These are phyloP conservation scores for Antitrichia curtipendula DNA, from an alignment of 225 moss, liverwort and hornwort species.

Conservation along the genomic window DNA sequence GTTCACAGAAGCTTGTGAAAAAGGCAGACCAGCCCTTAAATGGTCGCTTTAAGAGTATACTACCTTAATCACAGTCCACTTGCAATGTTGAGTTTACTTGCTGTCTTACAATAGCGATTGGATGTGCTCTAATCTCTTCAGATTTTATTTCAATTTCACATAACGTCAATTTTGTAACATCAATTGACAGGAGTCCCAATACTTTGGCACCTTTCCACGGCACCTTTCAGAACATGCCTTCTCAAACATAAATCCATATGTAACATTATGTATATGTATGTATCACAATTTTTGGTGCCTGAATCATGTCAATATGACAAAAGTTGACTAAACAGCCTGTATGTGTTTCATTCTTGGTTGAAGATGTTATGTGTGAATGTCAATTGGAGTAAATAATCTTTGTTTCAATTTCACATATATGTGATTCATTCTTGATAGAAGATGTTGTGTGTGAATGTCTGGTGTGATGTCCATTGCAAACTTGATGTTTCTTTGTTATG, in stretches of 20 bases:
- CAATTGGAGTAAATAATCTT: not conserved
- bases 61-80: not conserved
- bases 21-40: too few relatives aligned
- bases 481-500: not conserved
- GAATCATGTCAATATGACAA: not conserved
- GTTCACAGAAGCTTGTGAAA: too few relatives aligned
- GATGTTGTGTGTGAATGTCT: not conserved
- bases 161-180: too few relatives aligned
- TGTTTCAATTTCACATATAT: not conserved
- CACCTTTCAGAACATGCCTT: not conserved
- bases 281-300: not conserved
- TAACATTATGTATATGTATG: too few relatives aligned
- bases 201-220: not conserved
- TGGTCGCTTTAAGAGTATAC: too few relatives aligned
- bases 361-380: not conserved
- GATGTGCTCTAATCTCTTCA: too few relatives aligned
- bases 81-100: not conserved
- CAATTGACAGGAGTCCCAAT: not conserved
- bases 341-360: not conserved
- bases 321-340: not conserved
- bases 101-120: not conserved
- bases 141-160: not conserved
- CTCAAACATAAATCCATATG: not conserved
- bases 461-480: too few relatives aligned
- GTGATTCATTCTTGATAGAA: not conserved